Evolutionary conservation across 306 rosid species (phyloP), one percentile per base, ranked within the genome.

Genomic region (Fagus sylvatica): DNA sequence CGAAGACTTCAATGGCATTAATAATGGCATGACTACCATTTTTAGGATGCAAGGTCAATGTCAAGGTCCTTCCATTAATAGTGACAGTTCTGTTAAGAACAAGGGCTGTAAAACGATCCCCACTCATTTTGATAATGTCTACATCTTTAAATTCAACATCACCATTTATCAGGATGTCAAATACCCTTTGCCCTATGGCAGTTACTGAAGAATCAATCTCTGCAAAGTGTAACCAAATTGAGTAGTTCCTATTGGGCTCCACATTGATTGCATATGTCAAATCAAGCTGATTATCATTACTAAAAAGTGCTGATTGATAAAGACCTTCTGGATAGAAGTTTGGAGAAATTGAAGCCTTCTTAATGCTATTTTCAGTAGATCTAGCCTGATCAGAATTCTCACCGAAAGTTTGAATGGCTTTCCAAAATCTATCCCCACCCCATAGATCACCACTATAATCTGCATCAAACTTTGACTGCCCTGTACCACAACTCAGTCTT

Each of bases 371-470:
- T 78, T 93, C 96, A 70, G 88, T 87, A 10, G 98, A 89, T 80
- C 90, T 88, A 11, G 72, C 83, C 6, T 5, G 84, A 81, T 91
- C 98, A 82, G 93, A 84, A 72, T 69, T 84, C 73, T 79, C 82
- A 57, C 92, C 90, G 62, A 95, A 89, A 69, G 90, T 87, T 75
- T 41, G 55, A 56, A 76, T 81, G 39, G 75, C 80, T 22, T 51
- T 66, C 99, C 99, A 95, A 85, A 87, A 95, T 78, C 99, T 88
- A 83, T 95, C 99, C 33, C 99, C 99, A 16, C 99, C 99, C 93
- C 89, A 80, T 1, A 66, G 82, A 80, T 81, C 79, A 6, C 85
- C 97, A 41, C 84, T 82, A 19, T 85, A 84, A 87, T 95, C 99
- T 46, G 81, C 87, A 41, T 80, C 99, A 74, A 87, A 91, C 76